Evolutionary conservation across 352 stramenopile species (phyloP), one percentile per base, ranked within the genome.

Genomic region (Pythium insidiosum): DNA sequence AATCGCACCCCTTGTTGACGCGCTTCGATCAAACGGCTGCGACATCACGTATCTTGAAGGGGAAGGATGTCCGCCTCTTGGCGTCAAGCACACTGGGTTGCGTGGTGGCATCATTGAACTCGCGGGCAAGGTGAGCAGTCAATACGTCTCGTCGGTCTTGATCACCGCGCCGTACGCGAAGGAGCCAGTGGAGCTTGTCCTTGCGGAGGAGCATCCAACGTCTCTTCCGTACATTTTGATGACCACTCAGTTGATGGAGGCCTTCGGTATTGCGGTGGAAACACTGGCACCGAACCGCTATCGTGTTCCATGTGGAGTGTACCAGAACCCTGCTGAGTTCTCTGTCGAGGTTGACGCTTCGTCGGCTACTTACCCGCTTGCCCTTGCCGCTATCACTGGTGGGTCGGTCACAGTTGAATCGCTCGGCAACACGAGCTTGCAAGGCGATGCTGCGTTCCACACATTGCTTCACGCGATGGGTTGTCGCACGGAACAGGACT

Each of bases 121-220:
- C 39, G 94, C 86, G 19, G 95, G 91, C 38, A 98, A 98, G 67
- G 73, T 93, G 19, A 90, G 74, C 45, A 97, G 79, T 33, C 96
- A 98, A 63, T 98, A 98, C 68, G 86, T 99, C 9, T 98, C 91
- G 26, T 97, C 90, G 9, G 70, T 98, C 19, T 85, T 99, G 21
- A 97, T 98, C 73, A 96, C 87, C 16, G 72, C 93, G 16, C 95
- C 95, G 38, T 90, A 96, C 47, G 82, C 84, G 5, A 66, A 63
- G 31, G 57, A 78, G 39, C 71, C 75, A 16, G 61, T 95, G 20
- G 71, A 86, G 47, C 58, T 99, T 31, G 69, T 92, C 41, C 94
- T 99, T 45, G 81, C 81, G 33, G 95, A 97, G 51, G 94, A 98
- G 57, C 83, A 98, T 44, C 79, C 97, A 16, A 98, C 97, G 37